Evolutionary conservation across 768 basidiomycete genomes (phyloP), one percentile per base, ranked within the genome.

Genomic region (Candolleomyces aberdarensis): DNA sequence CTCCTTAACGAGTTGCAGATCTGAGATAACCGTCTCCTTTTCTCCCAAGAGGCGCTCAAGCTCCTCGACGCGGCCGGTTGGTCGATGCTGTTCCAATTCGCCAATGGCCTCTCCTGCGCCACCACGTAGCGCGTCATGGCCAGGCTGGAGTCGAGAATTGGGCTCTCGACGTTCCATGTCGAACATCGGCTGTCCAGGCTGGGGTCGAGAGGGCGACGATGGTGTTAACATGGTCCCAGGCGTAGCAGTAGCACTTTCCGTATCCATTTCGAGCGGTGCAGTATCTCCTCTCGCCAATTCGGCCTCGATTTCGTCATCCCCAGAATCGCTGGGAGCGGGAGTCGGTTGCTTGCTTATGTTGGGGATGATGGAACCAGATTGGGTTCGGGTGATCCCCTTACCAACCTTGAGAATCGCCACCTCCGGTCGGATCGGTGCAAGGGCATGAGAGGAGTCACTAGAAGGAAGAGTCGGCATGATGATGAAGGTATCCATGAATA

Each of bases 361-460:
- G 51, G 78, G 74, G 59, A 84, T 83, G 51, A 75, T 64, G 3
- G 83, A 80, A 2, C 83, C 82, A 10, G 82, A 82, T 58, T 76
- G 74, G 7, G 82, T 82, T 72, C 29, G 68, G 9, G 59, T 56
- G 40, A 60, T 47, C 41, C 59, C 59, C 60, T 51, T 61, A 56
- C 44, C 11, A 57, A 57, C 36, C 40, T 22, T 5, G 19, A 29
- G 29, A 3, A 40, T 41, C 13, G 54, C 44, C 8, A 15, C 46
- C n/a, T 15, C 20, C 55, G 15, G 31, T 48, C 41, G 15, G 9
- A 17, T 46, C 44, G 44, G 44, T 20, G 44, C 6, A 36, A 11
- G 36, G 6, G 14, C 15, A 46, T 46, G 44, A 46, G 44, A 46
- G 19, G 15, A 20, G 44, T 46, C 19, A 46, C 19, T 46, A 46